A percentile compares a stretch with the other conserved stretches of the same genome.
These are phyloP conservation scores for Alternaria novae-zelandiae DNA, from an alignment of 2,329 filamentous ascomycete species.

Conservation along the genomic window DNA sequence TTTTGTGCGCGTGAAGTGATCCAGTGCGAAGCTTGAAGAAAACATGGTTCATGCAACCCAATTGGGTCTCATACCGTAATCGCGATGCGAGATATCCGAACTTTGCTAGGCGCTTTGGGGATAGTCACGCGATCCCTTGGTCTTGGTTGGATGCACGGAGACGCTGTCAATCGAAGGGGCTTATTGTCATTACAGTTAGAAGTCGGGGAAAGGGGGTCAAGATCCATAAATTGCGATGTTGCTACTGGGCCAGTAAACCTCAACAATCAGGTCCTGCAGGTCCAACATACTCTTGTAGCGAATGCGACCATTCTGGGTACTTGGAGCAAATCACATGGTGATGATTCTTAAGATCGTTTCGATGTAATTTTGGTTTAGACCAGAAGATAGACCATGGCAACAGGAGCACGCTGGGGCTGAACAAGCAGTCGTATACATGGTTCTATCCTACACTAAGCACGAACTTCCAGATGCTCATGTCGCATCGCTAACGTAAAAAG, in stretches of 20 bases:
- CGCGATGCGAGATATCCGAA: not conserved
- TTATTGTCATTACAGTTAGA: not conserved
- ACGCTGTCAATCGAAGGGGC: not conserved
- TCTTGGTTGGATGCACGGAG: not conserved
- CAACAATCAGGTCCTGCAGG: not conserved
- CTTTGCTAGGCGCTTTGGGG: not conserved
- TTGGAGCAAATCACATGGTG: not conserved
- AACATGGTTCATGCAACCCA: not conserved
- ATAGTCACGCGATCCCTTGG: not conserved
- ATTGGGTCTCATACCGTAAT: not conserved
- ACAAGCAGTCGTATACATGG: not conserved
- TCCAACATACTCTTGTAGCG: not conserved
- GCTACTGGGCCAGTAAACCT: not conserved
- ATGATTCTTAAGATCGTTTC: not conserved
- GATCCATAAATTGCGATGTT: not conserved
- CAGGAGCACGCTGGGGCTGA: not conserved
- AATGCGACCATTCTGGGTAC: not conserved
- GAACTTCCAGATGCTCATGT: not conserved
- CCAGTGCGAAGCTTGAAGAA: not conserved
- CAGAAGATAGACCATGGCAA: not conserved
- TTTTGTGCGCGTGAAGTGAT: not conserved
- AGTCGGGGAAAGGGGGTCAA: not conserved
- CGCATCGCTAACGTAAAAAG: not conserved
- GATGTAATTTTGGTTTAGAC: not conserved
- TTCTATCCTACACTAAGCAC: constrained; percentile 1